Evolutionary conservation across 805 yeast genomes (phyloP).

Genomic region (Saccharomycopsis fermentans): DNA sequence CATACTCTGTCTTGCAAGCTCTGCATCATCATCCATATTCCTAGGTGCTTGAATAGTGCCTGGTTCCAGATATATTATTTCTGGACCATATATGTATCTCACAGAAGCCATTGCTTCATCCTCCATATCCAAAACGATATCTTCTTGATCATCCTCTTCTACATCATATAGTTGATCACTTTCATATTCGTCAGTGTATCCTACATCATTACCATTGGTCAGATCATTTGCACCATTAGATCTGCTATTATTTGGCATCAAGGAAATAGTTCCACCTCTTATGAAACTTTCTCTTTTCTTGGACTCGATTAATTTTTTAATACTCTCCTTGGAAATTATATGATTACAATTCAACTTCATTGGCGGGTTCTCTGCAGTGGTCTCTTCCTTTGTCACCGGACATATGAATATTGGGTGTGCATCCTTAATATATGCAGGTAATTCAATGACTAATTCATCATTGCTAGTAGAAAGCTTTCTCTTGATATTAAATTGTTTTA

Average conservation of each 20-base stretch:
- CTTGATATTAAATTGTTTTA: not conserved
- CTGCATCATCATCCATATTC: conserved; percentile 7
- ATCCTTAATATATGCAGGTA: conserved; percentile 39
- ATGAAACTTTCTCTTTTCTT: conserved; percentile 2
- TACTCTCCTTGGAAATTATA: conserved; percentile 45
- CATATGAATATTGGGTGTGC: conserved; percentile 63
- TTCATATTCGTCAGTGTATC: not conserved
- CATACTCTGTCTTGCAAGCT: not conserved
- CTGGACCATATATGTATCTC: not conserved
- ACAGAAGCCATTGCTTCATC: not conserved
- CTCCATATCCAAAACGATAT: conserved; percentile 1
- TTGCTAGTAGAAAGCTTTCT: conserved; percentile 14
- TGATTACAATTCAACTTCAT: conserved; percentile 56
- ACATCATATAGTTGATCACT: not conserved
- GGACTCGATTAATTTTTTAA: conserved; percentile 34
- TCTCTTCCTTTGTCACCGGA: conserved; percentile 60
- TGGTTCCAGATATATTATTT: not conserved
- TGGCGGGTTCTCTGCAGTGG: conserved; percentile 53
- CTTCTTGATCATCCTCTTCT: not conserved
- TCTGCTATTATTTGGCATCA: not conserved
- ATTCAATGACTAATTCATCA: conserved; percentile 46
- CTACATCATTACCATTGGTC: conserved; percentile 2
- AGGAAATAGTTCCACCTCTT: conserved; percentile 3
- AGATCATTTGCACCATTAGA: not conserved
- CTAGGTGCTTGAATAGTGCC: not conserved